phyloP scores from a whole-genome alignment of 192 early-diverging fungal genomes.

The Coemansia sp. region DNA sequence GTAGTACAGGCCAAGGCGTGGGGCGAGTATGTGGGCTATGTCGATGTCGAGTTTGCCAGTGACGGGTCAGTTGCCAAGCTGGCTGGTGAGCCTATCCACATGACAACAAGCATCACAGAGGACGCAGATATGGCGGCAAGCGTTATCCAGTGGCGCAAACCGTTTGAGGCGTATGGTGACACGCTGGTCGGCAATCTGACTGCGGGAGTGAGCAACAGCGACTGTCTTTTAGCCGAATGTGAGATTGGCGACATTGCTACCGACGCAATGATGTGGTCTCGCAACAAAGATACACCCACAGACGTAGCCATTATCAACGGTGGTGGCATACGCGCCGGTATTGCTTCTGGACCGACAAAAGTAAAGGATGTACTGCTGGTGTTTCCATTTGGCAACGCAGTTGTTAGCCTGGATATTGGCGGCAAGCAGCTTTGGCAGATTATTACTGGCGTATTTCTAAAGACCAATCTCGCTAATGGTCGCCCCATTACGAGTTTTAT shows the following conservation, averaged over 20 bases:
- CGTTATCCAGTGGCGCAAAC: slow-evolving; percentile 59
- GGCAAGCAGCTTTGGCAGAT: slow-evolving; percentile 60
- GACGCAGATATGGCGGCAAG: slow-evolving; percentile 48
- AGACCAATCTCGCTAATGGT: slow-evolving; percentile 32
- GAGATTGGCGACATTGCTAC: slow-evolving; percentile 64
- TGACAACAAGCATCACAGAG: slow-evolving; percentile 59
- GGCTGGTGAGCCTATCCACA: slow-evolving; percentile 62
- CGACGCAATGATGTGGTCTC: slow-evolving; percentile 62
- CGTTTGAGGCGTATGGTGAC: slow-evolving; percentile 60
- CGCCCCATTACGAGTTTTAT: slow-evolving; percentile 57
- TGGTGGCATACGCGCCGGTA: slow-evolving; percentile 66
- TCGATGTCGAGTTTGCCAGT: slow-evolving; percentile 62
- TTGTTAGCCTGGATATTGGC: slow-evolving; percentile 55
- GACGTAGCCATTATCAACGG: slow-evolving; percentile 64
- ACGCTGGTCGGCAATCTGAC: slow-evolving; percentile 54
- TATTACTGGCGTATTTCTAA: slow-evolving; percentile 57
- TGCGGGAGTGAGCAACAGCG: slow-evolving; percentile 39
- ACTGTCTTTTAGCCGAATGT: slow-evolving; percentile 62
- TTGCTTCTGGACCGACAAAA: slow-evolving; percentile 58
- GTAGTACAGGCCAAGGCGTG: slow-evolving; percentile 72
- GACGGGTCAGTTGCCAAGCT: slow-evolving; percentile 57
- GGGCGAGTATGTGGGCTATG: slow-evolving; percentile 65
- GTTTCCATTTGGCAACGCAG: slow-evolving; percentile 64
- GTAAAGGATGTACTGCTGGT: slow-evolving; percentile 61
- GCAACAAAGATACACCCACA: slow-evolving; percentile 26